Conservation (phyloP, 2,329 filamentous ascomycete species). For the Phoma herbarum region DNA sequence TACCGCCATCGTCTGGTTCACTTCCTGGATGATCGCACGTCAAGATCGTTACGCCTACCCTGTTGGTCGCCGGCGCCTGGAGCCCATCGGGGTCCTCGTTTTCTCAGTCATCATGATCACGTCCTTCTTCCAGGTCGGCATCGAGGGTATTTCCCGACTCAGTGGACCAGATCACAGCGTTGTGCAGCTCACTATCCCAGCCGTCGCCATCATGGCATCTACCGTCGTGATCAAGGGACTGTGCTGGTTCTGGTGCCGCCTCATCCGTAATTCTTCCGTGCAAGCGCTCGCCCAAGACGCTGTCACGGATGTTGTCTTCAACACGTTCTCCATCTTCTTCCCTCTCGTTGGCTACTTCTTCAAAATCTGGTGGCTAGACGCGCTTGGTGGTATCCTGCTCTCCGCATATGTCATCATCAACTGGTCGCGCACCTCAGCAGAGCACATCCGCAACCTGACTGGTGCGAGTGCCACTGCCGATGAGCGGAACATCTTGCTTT, state of each 20-base stretch:
- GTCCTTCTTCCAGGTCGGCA: slow-evolving; percentile 79
- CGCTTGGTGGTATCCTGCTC: slow-evolving; percentile 79
- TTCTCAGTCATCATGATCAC: slow-evolving; percentile 70
- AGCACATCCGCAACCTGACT: slow-evolving; percentile 82
- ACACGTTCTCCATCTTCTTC: slow-evolving; percentile 87
- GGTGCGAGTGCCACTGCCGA: slow-evolving; percentile 81
- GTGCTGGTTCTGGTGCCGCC: slow-evolving; percentile 87
- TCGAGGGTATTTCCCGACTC: slow-evolving; percentile 74
- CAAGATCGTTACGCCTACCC: slow-evolving; percentile 80
- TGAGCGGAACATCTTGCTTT: slow-evolving; percentile 84
- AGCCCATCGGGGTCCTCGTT: slow-evolving; percentile 69
- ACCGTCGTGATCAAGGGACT: slow-evolving; percentile 84
- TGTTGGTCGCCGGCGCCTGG: slow-evolving; percentile 71
- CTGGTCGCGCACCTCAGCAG: slow-evolving; percentile 76
- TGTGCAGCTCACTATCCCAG: slow-evolving; percentile 75
- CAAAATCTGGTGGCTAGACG: slow-evolving; percentile 84
- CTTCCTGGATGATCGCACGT: slow-evolving; percentile 75
- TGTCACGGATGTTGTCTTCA: slow-evolving; percentile 85
- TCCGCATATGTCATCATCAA: slow-evolving; percentile 81
- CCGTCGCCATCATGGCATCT: slow-evolving; percentile 79
- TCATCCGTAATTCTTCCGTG: slow-evolving; percentile 86
- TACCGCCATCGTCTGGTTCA: slow-evolving; percentile 82
- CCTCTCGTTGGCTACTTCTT: slow-evolving; percentile 80
- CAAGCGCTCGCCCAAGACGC: slow-evolving; percentile 78
- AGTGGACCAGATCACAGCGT: slow-evolving; percentile 68